These are phyloP conservation scores for Termitomyces sp. DNA, from an alignment of 768 basidiomycete genomes.

Conservation along the genomic window DNA sequence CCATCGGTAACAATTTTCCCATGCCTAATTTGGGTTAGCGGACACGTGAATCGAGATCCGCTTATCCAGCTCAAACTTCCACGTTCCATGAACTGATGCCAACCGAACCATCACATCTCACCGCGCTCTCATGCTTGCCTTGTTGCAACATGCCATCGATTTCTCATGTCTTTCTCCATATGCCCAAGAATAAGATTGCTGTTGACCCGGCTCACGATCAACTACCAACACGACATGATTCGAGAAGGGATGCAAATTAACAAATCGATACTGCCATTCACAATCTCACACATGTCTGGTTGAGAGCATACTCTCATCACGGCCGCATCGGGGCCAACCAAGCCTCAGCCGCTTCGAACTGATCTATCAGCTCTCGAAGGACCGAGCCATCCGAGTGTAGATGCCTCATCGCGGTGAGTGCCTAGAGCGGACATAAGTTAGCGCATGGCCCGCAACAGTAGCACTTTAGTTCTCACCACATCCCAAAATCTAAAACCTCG, in stretches of 20 bases:
- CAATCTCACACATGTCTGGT: constrained; percentile 1
- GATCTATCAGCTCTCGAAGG: constrained; percentile 81
- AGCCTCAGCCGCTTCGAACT: constrained; percentile 93
- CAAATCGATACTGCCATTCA: constrained; percentile 1
- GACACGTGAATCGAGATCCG: constrained; percentile 23
- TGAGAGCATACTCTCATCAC: constrained; percentile 29
- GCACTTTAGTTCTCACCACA: constrained; percentile 55
- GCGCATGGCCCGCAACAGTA: background rate
- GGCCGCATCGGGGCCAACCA: constrained; percentile 93
- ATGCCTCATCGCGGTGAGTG: constrained; percentile 84
- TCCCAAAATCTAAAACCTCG: constrained; percentile 99
- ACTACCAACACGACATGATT: constrained; percentile 12
- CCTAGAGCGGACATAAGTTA: constrained; percentile 34
- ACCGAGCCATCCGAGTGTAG: constrained; percentile 80
- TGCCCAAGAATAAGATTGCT: constrained; percentile 16
- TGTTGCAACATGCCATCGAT: constrained; percentile 12
- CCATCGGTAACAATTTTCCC: constrained; percentile 21
- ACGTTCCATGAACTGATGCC: constrained; percentile 11
- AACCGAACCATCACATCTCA: constrained; percentile 12
- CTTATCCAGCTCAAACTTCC: constrained; percentile 15
- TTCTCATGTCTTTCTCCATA: constrained; percentile 15
- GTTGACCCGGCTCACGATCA: constrained; percentile 8
- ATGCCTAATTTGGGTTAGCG: constrained; percentile 20
- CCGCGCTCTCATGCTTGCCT: constrained; percentile 18
- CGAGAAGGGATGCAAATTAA: constrained; percentile 12